Percentiles rank a stretch among this genome's conserved stretches.
Evolutionary conservation across 805 yeast species (phyloP).

Genomic region (Danielozyma ontarioensis): DNA sequence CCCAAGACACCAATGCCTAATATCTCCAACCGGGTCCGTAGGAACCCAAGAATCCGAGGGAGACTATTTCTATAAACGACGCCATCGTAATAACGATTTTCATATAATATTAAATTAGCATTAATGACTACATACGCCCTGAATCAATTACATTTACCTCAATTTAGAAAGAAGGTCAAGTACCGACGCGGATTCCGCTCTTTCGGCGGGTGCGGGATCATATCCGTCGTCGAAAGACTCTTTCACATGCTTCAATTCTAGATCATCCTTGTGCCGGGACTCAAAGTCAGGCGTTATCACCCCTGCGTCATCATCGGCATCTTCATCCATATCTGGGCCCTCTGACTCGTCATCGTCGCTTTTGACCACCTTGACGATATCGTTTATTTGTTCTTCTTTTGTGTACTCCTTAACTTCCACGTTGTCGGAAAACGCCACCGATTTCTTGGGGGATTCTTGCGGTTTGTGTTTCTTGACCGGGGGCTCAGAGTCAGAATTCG

Average conservation of each 20-base stretch:
- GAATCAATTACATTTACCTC: neutral
- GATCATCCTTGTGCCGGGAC: conserved; percentile 25
- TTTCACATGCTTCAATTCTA: conserved; percentile 23
- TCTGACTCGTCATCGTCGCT: conserved; percentile 16
- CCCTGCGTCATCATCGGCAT: conserved; percentile 7
- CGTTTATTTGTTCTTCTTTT: conserved; percentile 27
- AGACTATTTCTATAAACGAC: no score
- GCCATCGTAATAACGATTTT: neutral
- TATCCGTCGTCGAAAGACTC: conserved; percentile 5
- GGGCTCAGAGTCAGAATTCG: conserved; percentile 12
- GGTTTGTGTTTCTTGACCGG: conserved; percentile 9
- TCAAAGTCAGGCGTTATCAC: conserved; percentile 11
- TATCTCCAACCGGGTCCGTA: no score
- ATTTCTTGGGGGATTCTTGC: conserved; percentile 20
- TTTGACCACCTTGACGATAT: conserved; percentile 13
- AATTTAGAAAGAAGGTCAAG: conserved; percentile 13
- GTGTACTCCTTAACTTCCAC: conserved; percentile 38
- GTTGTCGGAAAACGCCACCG: conserved; percentile 39
- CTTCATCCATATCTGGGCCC: conserved; percentile 11
- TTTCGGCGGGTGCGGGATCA: conserved; percentile 2
- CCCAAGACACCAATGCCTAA: no score
- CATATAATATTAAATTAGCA: neutral
- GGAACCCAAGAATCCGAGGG: no score
- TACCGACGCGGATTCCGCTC: conserved; percentile 6
- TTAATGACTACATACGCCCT: neutral